Evolutionary conservation across 805 yeast genomes (phyloP).

Genomic region (Myxozyma neotropica): DNA sequence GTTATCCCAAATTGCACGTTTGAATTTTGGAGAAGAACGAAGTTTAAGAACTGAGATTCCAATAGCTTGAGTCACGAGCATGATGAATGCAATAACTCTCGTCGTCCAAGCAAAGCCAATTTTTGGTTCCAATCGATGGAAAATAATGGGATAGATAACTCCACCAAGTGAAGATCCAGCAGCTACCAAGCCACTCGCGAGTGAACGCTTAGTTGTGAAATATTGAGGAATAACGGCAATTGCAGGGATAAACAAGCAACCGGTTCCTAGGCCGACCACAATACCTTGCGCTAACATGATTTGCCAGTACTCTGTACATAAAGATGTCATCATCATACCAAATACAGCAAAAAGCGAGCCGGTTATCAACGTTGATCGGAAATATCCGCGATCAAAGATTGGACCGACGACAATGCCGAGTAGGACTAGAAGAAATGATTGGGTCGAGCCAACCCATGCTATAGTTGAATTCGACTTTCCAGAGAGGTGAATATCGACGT

Average conservation of each 20-base stretch:
- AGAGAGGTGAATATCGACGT: constrained; percentile 33
- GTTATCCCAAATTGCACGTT: constrained; percentile 21
- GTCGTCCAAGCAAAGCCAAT: constrained; percentile 60
- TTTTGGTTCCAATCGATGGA: constrained; percentile 46
- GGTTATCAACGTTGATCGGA: constrained; percentile 31
- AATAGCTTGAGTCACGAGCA: constrained; percentile 40
- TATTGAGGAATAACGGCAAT: constrained; percentile 52
- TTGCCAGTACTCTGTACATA: constrained; percentile 52
- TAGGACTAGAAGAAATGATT: constrained; percentile 38
- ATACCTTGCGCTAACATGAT: constrained; percentile 57
- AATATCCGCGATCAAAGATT: constrained; percentile 39
- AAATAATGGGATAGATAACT: constrained; percentile 52
- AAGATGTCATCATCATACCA: constrained; percentile 42
- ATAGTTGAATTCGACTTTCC: constrained; percentile 36
- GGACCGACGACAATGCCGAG: constrained; percentile 40
- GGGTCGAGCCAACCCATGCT: constrained; percentile 44
- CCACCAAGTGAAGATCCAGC: constrained; percentile 59
- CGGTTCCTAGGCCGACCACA: constrained; percentile 51
- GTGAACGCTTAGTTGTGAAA: constrained; percentile 48
- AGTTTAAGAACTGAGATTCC: constrained; percentile 36
- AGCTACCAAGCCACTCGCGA: constrained; percentile 50
- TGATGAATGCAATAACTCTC: constrained; percentile 52
- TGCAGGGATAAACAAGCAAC: constrained; percentile 49
- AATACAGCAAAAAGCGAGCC: constrained; percentile 36
- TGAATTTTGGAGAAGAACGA: constrained; percentile 32